A percentile compares a stretch with the other conserved stretches of the same genome.
Evolutionary conservation across 2,329 filamentous ascomycete genomes (phyloP).

Genomic region (Cryphonectria naterciae): DNA sequence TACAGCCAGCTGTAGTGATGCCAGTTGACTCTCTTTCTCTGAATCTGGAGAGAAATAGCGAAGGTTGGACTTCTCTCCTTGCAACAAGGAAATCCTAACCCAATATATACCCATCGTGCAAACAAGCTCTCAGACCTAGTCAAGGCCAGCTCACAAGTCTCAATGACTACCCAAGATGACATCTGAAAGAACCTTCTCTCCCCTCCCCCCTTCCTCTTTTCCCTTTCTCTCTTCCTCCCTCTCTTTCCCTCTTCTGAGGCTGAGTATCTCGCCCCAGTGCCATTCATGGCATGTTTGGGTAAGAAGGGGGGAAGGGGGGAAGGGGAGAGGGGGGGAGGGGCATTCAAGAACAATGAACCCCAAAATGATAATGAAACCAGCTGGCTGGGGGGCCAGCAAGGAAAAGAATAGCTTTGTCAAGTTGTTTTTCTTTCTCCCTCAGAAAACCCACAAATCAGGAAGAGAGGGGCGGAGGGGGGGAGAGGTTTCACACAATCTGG

Average conservation of each 20-base stretch:
- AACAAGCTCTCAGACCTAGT: background rate
- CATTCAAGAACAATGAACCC: background rate
- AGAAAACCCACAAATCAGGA: too few species aligned
- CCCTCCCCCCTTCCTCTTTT: too few species aligned
- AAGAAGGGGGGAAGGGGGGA: too few species aligned
- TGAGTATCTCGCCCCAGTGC: too few species aligned
- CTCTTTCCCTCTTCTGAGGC: too few species aligned
- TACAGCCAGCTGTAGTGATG: background rate
- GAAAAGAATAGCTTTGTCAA: background rate
- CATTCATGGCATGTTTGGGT: background rate
- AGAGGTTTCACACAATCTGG: background rate
- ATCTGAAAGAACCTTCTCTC: background rate
- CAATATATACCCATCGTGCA: background rate
- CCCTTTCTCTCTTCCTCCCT: too few species aligned
- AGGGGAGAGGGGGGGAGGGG: too few species aligned
- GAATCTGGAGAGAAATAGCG: background rate
- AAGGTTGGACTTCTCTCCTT: background rate
- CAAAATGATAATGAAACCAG: background rate
- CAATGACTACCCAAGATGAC: background rate
- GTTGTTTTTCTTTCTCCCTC: too few species aligned
- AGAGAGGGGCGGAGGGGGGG: too few species aligned
- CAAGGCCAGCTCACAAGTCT: background rate
- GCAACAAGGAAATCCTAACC: background rate
- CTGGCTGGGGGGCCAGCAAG: background rate
- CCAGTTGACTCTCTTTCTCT: background rate